phyloP scores from a whole-genome alignment of 768 basidiomycete species.

The Ramaria rubella region DNA sequence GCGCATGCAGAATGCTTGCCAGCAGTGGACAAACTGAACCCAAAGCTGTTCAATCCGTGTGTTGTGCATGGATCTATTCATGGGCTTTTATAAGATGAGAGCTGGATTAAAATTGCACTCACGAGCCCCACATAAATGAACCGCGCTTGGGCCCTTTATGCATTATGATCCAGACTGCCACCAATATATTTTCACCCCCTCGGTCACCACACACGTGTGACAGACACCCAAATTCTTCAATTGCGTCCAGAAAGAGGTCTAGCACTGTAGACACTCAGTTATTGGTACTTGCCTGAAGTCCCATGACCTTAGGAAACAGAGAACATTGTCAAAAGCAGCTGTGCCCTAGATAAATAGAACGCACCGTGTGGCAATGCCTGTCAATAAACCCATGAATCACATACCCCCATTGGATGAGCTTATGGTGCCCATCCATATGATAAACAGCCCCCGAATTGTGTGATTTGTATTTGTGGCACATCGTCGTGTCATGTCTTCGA shows the following conservation, averaged over 20 bases:
- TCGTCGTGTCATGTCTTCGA: background rate
- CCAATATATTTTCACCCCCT: conserved; percentile 32
- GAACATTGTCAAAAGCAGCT: background rate
- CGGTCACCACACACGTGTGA: conserved; percentile 31
- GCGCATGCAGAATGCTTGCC: too few relatives aligned
- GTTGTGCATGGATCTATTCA: too few relatives aligned
- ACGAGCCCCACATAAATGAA: conserved; percentile 36
- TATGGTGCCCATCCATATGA: background rate
- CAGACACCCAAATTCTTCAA: conserved; percentile 24
- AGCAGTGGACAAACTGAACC: too few relatives aligned
- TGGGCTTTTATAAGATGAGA: too few relatives aligned
- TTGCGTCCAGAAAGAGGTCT: conserved; percentile 23
- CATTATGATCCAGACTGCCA: conserved; percentile 22
- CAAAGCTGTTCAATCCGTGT: too few relatives aligned
- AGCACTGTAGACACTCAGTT: conserved; percentile 35
- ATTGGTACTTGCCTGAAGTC: conserved; percentile 30
- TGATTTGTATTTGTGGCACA: background rate
- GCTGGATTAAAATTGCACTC: conserved; percentile 11
- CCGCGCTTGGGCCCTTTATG: conserved; percentile 16
- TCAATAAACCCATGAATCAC: conserved; percentile 21
- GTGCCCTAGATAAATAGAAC: conserved; percentile 4
- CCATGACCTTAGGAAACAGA: conserved; percentile 18
- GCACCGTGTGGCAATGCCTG: conserved; percentile 11
- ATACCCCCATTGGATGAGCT: conserved; percentile 18
- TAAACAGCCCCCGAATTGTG: background rate